Conservation (phyloP, 495 filamentous ascomycete genomes). For the Cercophora samala region DNA sequence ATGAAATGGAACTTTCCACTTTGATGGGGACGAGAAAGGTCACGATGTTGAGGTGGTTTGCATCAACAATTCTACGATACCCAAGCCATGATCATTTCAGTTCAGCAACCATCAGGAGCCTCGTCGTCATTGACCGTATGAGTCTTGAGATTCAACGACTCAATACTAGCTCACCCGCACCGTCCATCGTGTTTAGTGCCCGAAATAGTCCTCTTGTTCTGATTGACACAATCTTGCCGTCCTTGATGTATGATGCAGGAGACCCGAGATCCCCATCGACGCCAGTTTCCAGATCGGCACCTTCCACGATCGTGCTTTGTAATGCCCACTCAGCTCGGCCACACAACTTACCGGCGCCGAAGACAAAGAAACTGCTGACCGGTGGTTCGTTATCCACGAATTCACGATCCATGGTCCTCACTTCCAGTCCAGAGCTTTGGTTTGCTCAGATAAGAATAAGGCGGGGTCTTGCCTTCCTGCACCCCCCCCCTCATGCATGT, state of each 20-base stretch:
- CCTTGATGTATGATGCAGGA: not conserved
- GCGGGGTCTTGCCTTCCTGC: not conserved
- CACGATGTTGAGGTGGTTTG: not conserved
- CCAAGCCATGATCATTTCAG: too few relatives aligned
- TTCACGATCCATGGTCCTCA: too few relatives aligned
- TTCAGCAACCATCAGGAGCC: too few relatives aligned
- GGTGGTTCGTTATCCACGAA: not conserved
- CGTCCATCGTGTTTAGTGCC: too few relatives aligned
- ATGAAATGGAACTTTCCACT: too few relatives aligned
- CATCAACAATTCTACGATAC: too few relatives aligned
- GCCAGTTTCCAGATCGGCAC: not conserved
- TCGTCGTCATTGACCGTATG: not conserved
- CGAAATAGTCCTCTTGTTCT: too few relatives aligned
- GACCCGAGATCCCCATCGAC: not conserved
- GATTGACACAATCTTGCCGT: not conserved
- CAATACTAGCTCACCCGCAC: not conserved
- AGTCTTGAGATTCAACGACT: not conserved
- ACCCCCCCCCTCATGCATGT: not conserved
- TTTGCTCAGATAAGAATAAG: not conserved
- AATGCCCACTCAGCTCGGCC: not conserved
- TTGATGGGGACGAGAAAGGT: not conserved
- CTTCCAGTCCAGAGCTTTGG: not conserved
- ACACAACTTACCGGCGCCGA: not conserved
- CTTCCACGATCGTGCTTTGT: not conserved
- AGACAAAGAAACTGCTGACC: not conserved